A percentile compares a stretch with the other conserved stretches of the same genome.
phyloP scores from a whole-genome alignment of 106 monocot genomes.

The Dendrobium nobile region DNA sequence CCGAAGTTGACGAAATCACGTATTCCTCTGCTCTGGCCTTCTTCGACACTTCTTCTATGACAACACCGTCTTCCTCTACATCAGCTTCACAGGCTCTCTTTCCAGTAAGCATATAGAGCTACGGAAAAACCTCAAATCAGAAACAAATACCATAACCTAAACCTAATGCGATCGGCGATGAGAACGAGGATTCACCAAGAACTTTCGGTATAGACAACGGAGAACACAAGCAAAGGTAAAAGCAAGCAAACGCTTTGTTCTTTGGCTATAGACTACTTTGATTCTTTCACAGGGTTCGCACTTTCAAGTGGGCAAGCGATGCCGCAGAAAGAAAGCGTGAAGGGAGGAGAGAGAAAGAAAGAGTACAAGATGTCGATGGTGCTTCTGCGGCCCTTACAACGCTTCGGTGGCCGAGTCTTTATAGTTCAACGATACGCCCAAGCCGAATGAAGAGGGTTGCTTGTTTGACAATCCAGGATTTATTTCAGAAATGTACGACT shows the following conservation, averaged over 20 bases:
- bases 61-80: conserved; percentile 15
- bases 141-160: conserved; percentile 11
- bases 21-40: conserved; percentile 23
- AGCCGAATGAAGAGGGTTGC: neutral
- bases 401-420: neutral
- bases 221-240: neutral
- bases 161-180: conserved; percentile 7
- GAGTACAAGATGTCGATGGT: neutral
- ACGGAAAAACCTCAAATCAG: conserved; percentile 21
- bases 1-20: conserved; percentile 25
- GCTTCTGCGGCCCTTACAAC: neutral
- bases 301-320: neutral
- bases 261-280: neutral
- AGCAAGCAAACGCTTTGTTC: neutral
- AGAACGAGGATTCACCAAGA: conserved; percentile 6
- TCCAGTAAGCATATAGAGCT: conserved; percentile 69
- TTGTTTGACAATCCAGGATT: neutral
- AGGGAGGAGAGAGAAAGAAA: neutral
- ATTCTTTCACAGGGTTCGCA: neutral
- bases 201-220: neutral
- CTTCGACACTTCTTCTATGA: conserved; percentile 20
- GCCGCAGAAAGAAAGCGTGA: too few species aligned
- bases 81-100: conserved; percentile 39
- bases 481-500: too few species aligned
- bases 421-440: neutral